Conservation (phyloP, 2,329 filamentous ascomycete species). For the Microsporum canis region DNA sequence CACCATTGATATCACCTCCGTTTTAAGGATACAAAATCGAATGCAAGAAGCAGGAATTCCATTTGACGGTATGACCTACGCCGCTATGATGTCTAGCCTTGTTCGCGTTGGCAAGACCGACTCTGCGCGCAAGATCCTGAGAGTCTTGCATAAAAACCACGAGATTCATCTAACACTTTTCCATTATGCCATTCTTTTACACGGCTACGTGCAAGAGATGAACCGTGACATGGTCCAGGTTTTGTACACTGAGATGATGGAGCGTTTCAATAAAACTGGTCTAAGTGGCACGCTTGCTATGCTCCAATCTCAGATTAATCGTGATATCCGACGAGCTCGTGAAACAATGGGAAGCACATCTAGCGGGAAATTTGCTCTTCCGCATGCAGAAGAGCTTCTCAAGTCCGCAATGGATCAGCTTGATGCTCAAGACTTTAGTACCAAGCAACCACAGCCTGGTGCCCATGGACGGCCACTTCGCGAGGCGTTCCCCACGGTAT, state of each 20-base stretch:
- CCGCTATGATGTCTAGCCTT: conserved; percentile 49
- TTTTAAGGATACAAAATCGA: conserved; percentile 42
- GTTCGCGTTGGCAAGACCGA: conserved; percentile 42
- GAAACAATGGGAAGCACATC: conserved; percentile 10
- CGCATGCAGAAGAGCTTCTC: conserved; percentile 29
- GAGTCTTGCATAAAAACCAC: conserved; percentile 28
- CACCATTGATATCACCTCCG: conserved; percentile 46
- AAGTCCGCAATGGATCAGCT: conserved; percentile 28
- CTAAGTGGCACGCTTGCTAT: conserved; percentile 27
- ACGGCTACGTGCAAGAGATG: conserved; percentile 41
- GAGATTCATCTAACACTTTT: conserved; percentile 31
- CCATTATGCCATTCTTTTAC: conserved; percentile 38
- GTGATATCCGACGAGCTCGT: conserved; percentile 22
- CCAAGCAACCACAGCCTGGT: conserved; percentile 32
- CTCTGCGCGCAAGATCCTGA: conserved; percentile 44
- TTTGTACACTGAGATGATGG: conserved; percentile 36
- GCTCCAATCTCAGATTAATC: conserved; percentile 25
- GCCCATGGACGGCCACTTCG: conserved; percentile 25
- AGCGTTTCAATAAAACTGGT: conserved; percentile 26
- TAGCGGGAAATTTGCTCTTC: conserved; percentile 16
- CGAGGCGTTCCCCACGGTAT: conserved; percentile 38
- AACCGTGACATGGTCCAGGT: conserved; percentile 39
- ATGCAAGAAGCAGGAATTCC: conserved; percentile 45
- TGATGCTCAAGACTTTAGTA: conserved; percentile 32
- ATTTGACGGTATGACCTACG: conserved; percentile 48